A percentile compares a stretch with the other conserved stretches of the same genome.
Evolutionary conservation across 2,329 filamentous ascomycete species (phyloP).

Genomic region (Epichloe brachyelytri): DNA sequence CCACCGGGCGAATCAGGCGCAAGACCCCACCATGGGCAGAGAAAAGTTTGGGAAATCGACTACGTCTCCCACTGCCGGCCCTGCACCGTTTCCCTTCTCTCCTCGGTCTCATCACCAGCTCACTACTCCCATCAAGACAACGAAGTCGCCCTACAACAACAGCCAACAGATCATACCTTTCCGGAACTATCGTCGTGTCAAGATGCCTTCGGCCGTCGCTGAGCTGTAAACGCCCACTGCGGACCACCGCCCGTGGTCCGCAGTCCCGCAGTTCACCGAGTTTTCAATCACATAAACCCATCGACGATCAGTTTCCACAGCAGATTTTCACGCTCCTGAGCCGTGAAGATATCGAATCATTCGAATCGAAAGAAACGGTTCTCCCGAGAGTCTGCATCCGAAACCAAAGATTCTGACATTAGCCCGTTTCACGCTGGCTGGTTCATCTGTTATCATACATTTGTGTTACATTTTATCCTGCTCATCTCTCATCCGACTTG

Average conservation of each 20-base stretch:
- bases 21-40: constrained; percentile 11
- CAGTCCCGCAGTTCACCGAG: constrained; percentile 82
- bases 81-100: constrained; percentile 12
- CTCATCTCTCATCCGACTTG: neutral
- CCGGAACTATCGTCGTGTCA: constrained; percentile 57
- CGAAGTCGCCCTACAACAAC: constrained; percentile 42
- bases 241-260: constrained; percentile 47
- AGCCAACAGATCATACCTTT: constrained; percentile 22
- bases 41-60: constrained; percentile 10
- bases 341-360: constrained; percentile 5
- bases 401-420: constrained; percentile 19
- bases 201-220: constrained; percentile 66
- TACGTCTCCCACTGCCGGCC: constrained; percentile 9
- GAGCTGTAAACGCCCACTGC: constrained; percentile 88
- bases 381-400: constrained; percentile 26
- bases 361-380: constrained; percentile 12
- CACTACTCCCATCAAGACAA: constrained; percentile 38
- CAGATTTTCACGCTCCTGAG: constrained; percentile 33
- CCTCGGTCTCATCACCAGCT: constrained; percentile 18
- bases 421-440: constrained; percentile 18
- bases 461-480: neutral
- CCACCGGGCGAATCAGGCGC: constrained; percentile 9
- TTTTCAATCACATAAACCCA: constrained; percentile 28
- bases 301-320: constrained; percentile 57
- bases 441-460: constrained; percentile 4